Evolutionary conservation across 2,329 filamentous ascomycete species (phyloP), one percentile per base, ranked within the genome.

Genomic region (Plenodomus biglobosus): DNA sequence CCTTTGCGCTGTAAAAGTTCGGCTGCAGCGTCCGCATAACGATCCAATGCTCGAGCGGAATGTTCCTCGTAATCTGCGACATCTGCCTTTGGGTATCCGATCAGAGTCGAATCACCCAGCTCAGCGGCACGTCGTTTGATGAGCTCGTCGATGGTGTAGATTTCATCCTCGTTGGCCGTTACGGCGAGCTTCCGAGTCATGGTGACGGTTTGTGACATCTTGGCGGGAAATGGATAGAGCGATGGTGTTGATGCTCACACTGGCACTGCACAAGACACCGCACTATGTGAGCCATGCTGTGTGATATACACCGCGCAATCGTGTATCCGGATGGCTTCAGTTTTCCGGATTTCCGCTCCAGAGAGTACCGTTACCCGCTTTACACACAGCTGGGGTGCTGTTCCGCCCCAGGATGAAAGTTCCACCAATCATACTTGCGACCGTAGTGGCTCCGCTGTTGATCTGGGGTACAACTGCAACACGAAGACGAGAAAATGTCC

Each of bases 121-220:
- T 58, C 53, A 13, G 52, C 40, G 24, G 62, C 61, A 13, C 59
- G 59, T 16, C 53, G 54, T 45, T 51, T 54, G 42, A 66, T 63
- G 16, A 66, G 43, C 27, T 62, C 59, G 41, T 66, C 62, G 10
- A 64, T 56, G 19, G 62, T 66, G 22, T 42, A 56, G 30, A 64
- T 59, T 35, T 53, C 50, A 41, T 48, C 43, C 11, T 49, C 42
- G 27, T 44, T 45, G 20, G 15, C 32, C 27, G 48, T 21, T 11
- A 48, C 39, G 18, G 46, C 36, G 11, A 50, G 42, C 20, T 42
- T 49, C n/a, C 27, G 27, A 3, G 27, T 32, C 3, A 32, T 3
- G 6, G 27, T 32, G 27, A 40, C 44, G 21, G 51, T 50, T 13
- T 37, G 38, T 36, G 55, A 52, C 55, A 61, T 61, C 42, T 43